Evolutionary conservation across 805 yeast species (phyloP), one percentile per base, ranked within the genome.

Genomic region (Lipomyces spencermartinsiae): DNA sequence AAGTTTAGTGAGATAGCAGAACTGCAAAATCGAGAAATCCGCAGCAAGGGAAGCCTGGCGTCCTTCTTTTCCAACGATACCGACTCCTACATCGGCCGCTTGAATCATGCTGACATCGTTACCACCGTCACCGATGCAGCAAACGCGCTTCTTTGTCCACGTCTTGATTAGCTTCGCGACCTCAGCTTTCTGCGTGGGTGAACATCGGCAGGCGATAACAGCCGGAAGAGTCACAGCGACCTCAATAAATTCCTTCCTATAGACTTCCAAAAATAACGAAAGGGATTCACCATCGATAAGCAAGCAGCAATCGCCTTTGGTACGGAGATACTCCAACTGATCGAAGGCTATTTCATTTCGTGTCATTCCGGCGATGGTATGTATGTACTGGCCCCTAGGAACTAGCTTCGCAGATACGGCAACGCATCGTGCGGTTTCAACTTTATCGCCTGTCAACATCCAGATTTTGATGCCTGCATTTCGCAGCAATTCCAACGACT

Each of bases 371-470:
- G 97, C 90, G 43, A 95, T 85, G 1, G 93, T 88, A 76, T 93
- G 97, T 31, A 95, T 93, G 73, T 89, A 90, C 79, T 95, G 99
- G 2, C 99, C 99, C 72, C 98, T 86, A 1, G 97, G 85, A 35
- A 95, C 94, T 62, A 95, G 85, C 75, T 93, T 89, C 39, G 98
- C 95, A 78, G 97, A 91, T n/a, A 96, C 91, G 25, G 98, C 93
- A 53, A 95, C 98, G 84, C 99, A 95, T 68, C 93, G 87, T 0
- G 99, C 99, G 0, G 99, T 95, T 80, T 95, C 99, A 6, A 95
- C 98, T 78, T 95, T 95, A 78, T 95, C 99, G 73, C 99, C 99
- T 0, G 99, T 95, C 59, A 95, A 82, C 99, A 95, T 96, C 99
- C 99, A 95, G 62, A 95, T 95, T 75, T 93, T 93, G 65, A 96